Conservation (phyloP, 192 early-diverging fungal species). For the Bifiguratus adelaidae region DNA sequence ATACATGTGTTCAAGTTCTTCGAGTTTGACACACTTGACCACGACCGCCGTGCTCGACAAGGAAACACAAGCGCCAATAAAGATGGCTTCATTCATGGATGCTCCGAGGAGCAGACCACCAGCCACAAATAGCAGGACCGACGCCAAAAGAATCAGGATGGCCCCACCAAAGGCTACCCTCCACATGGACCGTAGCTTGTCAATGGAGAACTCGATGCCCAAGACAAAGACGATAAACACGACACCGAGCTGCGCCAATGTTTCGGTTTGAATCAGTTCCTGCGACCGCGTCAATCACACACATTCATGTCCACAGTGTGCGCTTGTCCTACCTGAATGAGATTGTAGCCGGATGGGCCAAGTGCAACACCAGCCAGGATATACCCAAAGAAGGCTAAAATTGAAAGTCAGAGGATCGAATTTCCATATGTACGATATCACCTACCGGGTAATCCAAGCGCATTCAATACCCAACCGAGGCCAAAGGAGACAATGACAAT, state of each 20-base stretch:
- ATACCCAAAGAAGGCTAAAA: slow-evolving; percentile 44
- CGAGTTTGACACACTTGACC: slow-evolving; percentile 20
- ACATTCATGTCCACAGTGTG: not conserved
- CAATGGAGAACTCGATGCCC: slow-evolving; percentile 44
- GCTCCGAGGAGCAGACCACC: slow-evolving; percentile 21
- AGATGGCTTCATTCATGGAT: slow-evolving; percentile 25
- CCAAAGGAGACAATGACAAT: slow-evolving; percentile 24
- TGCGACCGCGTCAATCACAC: slow-evolving; percentile 1
- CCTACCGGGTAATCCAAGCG: slow-evolving; percentile 24
- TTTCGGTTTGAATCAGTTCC: slow-evolving; percentile 40
- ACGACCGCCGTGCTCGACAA: slow-evolving; percentile 42
- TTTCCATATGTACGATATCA: slow-evolving; percentile 5
- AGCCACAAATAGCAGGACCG: slow-evolving; percentile 18
- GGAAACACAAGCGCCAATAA: slow-evolving; percentile 38
- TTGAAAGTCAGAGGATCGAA: slow-evolving; percentile 8
- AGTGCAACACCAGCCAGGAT: slow-evolving; percentile 37
- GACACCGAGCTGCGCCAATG: slow-evolving; percentile 39
- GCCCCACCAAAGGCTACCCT: slow-evolving; percentile 31
- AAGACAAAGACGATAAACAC: slow-evolving; percentile 47
- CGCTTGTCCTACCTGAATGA: slow-evolving; percentile 25
- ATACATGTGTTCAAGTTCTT: slow-evolving; percentile 39
- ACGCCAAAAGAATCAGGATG: slow-evolving; percentile 24
- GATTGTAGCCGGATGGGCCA: slow-evolving; percentile 32
- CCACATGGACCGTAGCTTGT: slow-evolving; percentile 39
- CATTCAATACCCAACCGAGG: slow-evolving; percentile 23